Conservation (phyloP, 306 rosid genomes). For the Luffa aegyptiaca region DNA sequence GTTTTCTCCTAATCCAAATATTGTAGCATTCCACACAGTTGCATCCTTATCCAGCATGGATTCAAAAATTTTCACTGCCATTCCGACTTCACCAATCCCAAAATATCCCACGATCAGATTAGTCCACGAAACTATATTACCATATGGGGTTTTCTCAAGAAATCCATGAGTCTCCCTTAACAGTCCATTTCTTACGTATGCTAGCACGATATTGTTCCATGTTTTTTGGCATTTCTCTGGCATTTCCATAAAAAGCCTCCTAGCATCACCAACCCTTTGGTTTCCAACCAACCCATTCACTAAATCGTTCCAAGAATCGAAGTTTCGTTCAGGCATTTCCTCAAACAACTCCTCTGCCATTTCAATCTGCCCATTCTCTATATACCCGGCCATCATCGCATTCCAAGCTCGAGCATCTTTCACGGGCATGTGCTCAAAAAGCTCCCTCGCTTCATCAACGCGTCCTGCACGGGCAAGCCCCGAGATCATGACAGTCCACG, state of each 20-base stretch:
- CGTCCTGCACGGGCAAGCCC: conserved; percentile 24
- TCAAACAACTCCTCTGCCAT: conserved; percentile 28
- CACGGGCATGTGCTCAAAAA: conserved; percentile 31
- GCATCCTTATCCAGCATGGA: conserved; percentile 24
- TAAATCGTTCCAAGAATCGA: conserved; percentile 32
- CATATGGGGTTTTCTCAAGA: conserved; percentile 28
- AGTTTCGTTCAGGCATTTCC: conserved; percentile 30
- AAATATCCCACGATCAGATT: conserved; percentile 43
- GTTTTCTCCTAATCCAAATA: conserved; percentile 43
- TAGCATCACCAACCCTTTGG: conserved; percentile 26
- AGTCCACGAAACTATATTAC: conserved; percentile 37
- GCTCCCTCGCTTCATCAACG: conserved; percentile 22
- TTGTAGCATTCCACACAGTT: conserved; percentile 37
- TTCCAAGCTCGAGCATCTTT: conserved; percentile 43
- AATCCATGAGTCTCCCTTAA: conserved; percentile 34
- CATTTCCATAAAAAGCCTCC: conserved; percentile 34
- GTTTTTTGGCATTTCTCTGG: conserved; percentile 34
- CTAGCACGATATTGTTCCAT: conserved; percentile 32
- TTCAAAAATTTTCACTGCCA: conserved; percentile 24
- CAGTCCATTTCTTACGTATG: conserved; percentile 24
- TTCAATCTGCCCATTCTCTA: conserved; percentile 23
- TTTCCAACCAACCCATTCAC: conserved; percentile 27
- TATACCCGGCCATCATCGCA: conserved; percentile 32
- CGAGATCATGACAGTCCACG: conserved; percentile 47
- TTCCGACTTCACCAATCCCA: conserved; percentile 23